Evolutionary conservation across 768 basidiomycete species (phyloP), one percentile per base, ranked within the genome.

Genomic region (Amanita muscaria): DNA sequence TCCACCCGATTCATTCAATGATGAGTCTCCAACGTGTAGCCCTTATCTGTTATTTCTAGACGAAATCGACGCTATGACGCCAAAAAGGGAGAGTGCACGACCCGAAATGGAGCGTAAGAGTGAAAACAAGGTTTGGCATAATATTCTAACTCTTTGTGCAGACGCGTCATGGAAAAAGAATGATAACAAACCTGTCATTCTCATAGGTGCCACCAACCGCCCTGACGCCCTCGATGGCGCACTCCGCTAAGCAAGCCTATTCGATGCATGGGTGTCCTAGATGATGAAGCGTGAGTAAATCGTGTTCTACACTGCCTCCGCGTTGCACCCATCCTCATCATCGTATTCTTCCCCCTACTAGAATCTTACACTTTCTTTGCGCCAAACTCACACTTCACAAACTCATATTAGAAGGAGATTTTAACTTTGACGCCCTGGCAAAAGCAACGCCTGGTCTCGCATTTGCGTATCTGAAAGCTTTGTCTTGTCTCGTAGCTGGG

Each of bases 241-340:
- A 0, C 70, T 99, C 14, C 78, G 94, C 25, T 73, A 93, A 44
- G 94, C 93, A 4, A 96, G 96, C 4, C 68, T 94, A 25, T 99
- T 99, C 49, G 96, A 98, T 58, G 88, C 40, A 92, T 98, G 88
- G 88, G 88, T 10, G 94, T 99, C 3, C 96, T 96, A 2, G 90
- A 93, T 53, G 86, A 96, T 49, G 80, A 80, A 44, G 92, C 84
- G 0, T 72, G 96, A 46, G 83, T 85, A 50, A 85, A 92, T 93
- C 96, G 46, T 53, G 83, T 67, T 22, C 8, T 42, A 25, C n/a
- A n/a, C n/a, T n/a, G n/a, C n/a, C n/a, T n/a, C n/a, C n/a, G n/a
- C n/a, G n/a, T n/a, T n/a, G n/a, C n/a, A n/a, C n/a, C n/a, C n/a
- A n/a, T n/a, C n/a, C n/a, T n/a, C n/a, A n/a, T n/a, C n/a, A n/a